A percentile compares a stretch with the other conserved stretches of the same genome.
phyloP scores from a whole-genome alignment of 139 green algal species.

The Picochlorum sp. region DNA sequence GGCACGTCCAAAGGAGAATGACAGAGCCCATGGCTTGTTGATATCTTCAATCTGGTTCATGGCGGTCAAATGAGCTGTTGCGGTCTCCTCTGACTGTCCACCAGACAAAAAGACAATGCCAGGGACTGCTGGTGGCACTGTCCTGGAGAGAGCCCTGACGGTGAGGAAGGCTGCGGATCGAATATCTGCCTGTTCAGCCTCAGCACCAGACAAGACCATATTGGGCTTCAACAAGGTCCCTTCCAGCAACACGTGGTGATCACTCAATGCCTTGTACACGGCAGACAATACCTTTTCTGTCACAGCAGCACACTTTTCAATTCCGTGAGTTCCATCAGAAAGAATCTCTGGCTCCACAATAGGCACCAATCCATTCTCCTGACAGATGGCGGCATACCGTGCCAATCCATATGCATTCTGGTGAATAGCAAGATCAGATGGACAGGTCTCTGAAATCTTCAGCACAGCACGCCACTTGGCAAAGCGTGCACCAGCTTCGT shows the following conservation, averaged over 20 bases:
- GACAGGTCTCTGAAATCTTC: constrained; percentile 48
- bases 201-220: constrained; percentile 52
- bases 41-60: constrained; percentile 44
- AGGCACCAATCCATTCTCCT: constrained; percentile 74
- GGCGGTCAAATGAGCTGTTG: constrained; percentile 71
- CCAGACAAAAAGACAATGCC: constrained; percentile 67
- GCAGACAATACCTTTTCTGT: constrained; percentile 39
- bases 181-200: constrained; percentile 16
- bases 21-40: constrained; percentile 74
- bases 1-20: constrained; percentile 80
- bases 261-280: constrained; percentile 62
- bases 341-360: constrained; percentile 93
- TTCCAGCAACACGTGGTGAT: constrained; percentile 84
- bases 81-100: constrained; percentile 73
- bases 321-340: constrained; percentile 61
- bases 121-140: constrained; percentile 67
- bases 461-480: constrained; percentile 87
- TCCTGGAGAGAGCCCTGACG: constrained; percentile 59
- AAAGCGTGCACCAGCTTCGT: constrained; percentile 68
- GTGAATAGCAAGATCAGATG: constrained; percentile 59
- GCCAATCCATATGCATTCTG: constrained; percentile 88
- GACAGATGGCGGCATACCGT: constrained; percentile 78
- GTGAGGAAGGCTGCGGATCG: constrained; percentile 40
- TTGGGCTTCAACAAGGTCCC: constrained; percentile 89
- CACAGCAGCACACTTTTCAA: constrained; percentile 50